Evolutionary conservation across 768 basidiomycete genomes (phyloP), one percentile per base, ranked within the genome.

Genomic region (Neoboletus subvelutipes): DNA sequence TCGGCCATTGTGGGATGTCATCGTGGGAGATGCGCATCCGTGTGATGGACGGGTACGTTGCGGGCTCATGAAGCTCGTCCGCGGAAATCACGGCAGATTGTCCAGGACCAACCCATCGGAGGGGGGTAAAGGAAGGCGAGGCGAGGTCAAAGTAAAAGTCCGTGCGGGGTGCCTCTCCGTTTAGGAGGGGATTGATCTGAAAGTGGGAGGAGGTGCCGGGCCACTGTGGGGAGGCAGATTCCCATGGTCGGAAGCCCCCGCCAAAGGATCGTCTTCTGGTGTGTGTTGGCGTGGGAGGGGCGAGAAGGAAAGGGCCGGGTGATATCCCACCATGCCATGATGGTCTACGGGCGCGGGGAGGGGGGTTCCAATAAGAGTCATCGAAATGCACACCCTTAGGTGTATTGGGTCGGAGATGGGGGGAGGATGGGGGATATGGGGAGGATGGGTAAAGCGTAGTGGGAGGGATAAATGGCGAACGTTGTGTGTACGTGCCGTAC

Each of bases 141-240:
- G 83, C 76, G 22, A 89, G 72, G 64, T 88, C 82, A 66, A 88
- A 83, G 45, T 78, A 62, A 57, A 88, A 77, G 39, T 80, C 78
- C 1, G 62, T 64, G 15, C 73, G 72, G 24, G 75, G 75, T 2
- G 65, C 62, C 45, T 83, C 81, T 15, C 79, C 86, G 61, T 84
- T 80, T 4, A 88, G 70, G 52, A 63, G 62, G 51, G 70, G 66
- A 34, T 67, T 61, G 50, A 70, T 52, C 47, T 73, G 66, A 57
- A 71, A 65, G 39, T 63, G 57, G 34, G 73, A 63, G 18, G 70
- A 61, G 20, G 60, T 28, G 37, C 56, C 47, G 11, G 49, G 11
- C 70, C 70, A 71, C n/a, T n/a, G n/a, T 4, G 72, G 59, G 24
- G 68, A 56, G 43, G 67, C 52, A 31, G 65, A 45, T 34, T 65